Conservation (phyloP, 2,329 filamentous ascomycete genomes). For the Coniochaeta hoffmannii region DNA sequence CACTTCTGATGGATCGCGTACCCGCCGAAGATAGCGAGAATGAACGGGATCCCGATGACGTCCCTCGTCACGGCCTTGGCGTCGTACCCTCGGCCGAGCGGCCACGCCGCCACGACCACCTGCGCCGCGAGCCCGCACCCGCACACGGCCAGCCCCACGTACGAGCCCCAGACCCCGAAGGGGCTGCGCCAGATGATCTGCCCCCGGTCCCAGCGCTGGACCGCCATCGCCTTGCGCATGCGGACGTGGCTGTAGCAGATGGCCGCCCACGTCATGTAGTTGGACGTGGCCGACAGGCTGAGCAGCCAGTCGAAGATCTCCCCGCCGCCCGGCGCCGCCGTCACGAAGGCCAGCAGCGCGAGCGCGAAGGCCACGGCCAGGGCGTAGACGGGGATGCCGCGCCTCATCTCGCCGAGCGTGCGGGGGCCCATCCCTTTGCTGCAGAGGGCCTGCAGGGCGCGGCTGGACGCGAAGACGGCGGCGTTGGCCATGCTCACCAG, state of each 20-base stretch:
- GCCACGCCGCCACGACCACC: constrained; percentile 18
- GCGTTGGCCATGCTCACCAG: constrained; percentile 30
- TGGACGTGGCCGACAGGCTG: constrained; percentile 41
- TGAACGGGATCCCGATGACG: constrained; percentile 20
- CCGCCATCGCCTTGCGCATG: constrained; percentile 31
- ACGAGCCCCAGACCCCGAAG: constrained; percentile 20
- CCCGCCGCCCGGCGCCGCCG: constrained; percentile 24
- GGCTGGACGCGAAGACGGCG: constrained; percentile 32
- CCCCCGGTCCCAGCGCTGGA: constrained; percentile 26
- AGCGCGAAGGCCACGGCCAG: constrained; percentile 29
- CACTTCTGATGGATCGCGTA: constrained; percentile 14
- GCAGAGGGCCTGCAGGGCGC: constrained; percentile 27
- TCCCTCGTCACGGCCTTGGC: constrained; percentile 15
- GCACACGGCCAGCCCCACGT: constrained; percentile 18
- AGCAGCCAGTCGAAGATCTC: constrained; percentile 38
- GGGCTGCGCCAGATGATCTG: constrained; percentile 24
- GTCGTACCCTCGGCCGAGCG: constrained; percentile 12
- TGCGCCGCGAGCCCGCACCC: constrained; percentile 21
- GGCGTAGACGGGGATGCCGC: constrained; percentile 35
- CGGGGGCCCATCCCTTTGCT: constrained; percentile 25
- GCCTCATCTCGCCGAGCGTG: constrained; percentile 15
- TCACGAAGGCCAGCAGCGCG: constrained; percentile 36
- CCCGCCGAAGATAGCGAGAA: constrained; percentile 15
- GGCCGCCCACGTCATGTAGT: constrained; percentile 40
- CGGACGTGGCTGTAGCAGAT: constrained; percentile 38